Percentiles rank a stretch among this genome's conserved stretches.
These are phyloP conservation scores for Stereum hirsutum DNA, from an alignment of 1,284 basidiomycete species.

Conservation along the genomic window DNA sequence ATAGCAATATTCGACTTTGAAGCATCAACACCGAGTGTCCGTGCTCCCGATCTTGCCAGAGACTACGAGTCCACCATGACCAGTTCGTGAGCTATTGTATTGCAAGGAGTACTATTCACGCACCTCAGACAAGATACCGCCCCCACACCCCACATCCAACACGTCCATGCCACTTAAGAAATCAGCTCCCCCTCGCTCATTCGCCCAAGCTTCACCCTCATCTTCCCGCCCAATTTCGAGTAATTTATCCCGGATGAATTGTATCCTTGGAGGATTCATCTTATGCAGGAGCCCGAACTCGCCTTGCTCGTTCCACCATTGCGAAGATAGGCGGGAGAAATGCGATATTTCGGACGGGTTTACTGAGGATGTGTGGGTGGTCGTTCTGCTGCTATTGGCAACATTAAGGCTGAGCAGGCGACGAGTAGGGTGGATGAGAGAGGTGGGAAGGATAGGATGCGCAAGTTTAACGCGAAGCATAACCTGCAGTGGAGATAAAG, in stretches of 20 bases:
- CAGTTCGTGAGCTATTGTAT: neutral
- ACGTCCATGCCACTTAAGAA: conserved; percentile 60
- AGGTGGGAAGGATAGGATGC: too few species aligned
- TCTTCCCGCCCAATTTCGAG: conserved; percentile 50
- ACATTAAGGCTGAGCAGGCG: too few species aligned
- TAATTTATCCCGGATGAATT: conserved; percentile 81
- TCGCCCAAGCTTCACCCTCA: conserved; percentile 21
- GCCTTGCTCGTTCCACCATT: conserved; percentile 97
- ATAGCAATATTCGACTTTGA: conserved; percentile 82
- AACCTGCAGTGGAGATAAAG: too few species aligned
- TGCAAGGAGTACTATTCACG: conserved; percentile 12
- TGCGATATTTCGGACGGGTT: conserved; percentile 84
- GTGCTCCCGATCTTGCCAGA: conserved; percentile 81
- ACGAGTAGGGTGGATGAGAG: too few species aligned
- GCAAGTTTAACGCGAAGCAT: too few species aligned
- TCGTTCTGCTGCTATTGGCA: too few species aligned
- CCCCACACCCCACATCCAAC: conserved; percentile 90
- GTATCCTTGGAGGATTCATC: conserved; percentile 91
- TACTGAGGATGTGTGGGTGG: conserved; percentile 29
- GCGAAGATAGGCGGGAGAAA: conserved; percentile 84
- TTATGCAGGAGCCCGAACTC: conserved; percentile 88
- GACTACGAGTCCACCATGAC: conserved; percentile 38
- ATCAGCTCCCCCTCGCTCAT: conserved; percentile 8
- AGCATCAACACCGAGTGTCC: conserved; percentile 86
- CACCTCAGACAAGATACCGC: conserved; percentile 90